These are phyloP conservation scores for Triticum aestivum DNA, from an alignment of 176 grass and related monocot genomes.

Conservation along the genomic window DNA sequence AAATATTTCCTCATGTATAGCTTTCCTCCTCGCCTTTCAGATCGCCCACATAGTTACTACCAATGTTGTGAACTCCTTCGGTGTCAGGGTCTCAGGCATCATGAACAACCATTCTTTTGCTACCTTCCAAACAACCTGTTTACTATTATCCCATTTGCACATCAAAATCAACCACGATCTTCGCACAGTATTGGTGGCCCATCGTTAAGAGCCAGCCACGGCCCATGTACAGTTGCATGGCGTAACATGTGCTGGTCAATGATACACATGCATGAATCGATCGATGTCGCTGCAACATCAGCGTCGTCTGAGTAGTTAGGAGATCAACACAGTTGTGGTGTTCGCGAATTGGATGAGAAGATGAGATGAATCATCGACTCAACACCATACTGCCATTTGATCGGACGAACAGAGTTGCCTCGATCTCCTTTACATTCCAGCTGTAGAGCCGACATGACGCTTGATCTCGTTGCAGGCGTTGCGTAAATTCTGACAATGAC, in stretches of 20 bases:
- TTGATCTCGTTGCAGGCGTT: not conserved
- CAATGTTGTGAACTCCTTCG: no score
- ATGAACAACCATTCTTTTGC: no score
- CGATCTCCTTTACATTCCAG: not conserved
- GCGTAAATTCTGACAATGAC: not conserved
- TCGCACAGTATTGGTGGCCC: not conserved
- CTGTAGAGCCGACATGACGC: not conserved
- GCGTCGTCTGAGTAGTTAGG: not conserved
- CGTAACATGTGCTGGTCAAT: not conserved
- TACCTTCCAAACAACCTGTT: no score
- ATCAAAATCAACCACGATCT: not conserved
- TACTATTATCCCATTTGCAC: not conserved
- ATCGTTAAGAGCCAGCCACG: not conserved
- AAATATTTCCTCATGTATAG: no score
- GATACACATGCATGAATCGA: not conserved
- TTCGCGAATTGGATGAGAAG: not conserved
- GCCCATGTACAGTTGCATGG: not conserved
- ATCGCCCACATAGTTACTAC: no score
- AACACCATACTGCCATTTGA: not conserved
- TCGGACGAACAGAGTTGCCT: not conserved
- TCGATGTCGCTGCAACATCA: not conserved
- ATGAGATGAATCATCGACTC: conserved; percentile 2
- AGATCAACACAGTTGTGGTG: not conserved
- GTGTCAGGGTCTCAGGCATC: no score
- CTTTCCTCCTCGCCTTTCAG: no score